A percentile compares a stretch with the other conserved stretches of the same genome.
These are phyloP conservation scores for Neonectria ditissima DNA, from an alignment of 2,329 filamentous ascomycete species.

Conservation along the genomic window DNA sequence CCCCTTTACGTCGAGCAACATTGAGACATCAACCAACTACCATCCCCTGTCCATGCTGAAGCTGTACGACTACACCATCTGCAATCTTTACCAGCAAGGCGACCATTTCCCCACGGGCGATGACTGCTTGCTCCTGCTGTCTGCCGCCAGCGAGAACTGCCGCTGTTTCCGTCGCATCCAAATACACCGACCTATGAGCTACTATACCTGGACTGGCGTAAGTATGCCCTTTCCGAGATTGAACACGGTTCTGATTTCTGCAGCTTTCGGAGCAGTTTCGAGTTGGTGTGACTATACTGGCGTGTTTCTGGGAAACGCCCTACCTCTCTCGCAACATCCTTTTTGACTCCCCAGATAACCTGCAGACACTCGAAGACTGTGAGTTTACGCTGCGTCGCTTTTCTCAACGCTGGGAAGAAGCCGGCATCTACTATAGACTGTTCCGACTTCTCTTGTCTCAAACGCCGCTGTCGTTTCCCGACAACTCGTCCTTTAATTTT, in stretches of 20 bases:
- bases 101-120: background rate
- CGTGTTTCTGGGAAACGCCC: slow-evolving; percentile 4
- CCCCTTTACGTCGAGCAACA: slow-evolving; percentile 1
- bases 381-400: background rate
- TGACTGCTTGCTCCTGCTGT: background rate
- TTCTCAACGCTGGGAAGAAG: slow-evolving; percentile 1
- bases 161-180: slow-evolving; percentile 1
- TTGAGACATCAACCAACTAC: background rate
- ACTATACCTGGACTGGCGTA: background rate
- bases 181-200: background rate
- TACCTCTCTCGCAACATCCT: background rate
- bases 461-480: slow-evolving; percentile 2
- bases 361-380: slow-evolving; percentile 5
- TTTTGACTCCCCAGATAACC: background rate
- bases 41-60: background rate
- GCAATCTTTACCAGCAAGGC: background rate
- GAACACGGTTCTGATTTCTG: background rate
- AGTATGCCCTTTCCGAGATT: too few species aligned
- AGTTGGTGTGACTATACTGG: background rate
- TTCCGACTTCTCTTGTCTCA: background rate
- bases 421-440: background rate
- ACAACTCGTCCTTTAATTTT: background rate
- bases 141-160: background rate
- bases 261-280: slow-evolving; percentile 1
- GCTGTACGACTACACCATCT: background rate